Conservation (phyloP, 2,329 filamentous ascomycete species). For the Trichoderma harzianum region DNA sequence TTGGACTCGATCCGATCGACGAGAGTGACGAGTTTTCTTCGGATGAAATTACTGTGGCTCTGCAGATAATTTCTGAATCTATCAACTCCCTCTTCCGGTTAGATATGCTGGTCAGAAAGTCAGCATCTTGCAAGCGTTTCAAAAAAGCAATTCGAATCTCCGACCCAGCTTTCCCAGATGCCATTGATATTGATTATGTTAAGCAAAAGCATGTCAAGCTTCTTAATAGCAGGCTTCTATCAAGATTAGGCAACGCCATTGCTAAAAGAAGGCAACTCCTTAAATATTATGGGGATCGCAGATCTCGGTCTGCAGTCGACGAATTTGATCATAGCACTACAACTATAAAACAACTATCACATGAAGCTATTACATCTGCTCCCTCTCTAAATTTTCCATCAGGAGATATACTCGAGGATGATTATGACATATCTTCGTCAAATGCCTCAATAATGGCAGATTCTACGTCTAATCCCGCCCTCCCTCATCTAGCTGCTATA, state of each 20-base stretch:
- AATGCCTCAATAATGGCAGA: neutral
- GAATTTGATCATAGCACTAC: too few relatives aligned
- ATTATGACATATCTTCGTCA: neutral
- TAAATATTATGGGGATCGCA: neutral
- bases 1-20: neutral
- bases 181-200: constrained; percentile 16
- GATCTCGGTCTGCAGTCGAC: neutral
- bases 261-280: constrained; percentile 20
- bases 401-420: too few relatives aligned
- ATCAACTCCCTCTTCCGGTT: constrained; percentile 18
- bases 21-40: neutral
- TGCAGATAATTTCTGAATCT: constrained; percentile 6
- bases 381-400: too few relatives aligned
- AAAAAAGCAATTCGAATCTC: constrained; percentile 9
- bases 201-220: constrained; percentile 8
- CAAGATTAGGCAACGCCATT: constrained; percentile 16
- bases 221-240: neutral
- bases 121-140: constrained; percentile 8
- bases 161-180: neutral
- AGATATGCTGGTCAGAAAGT: constrained; percentile 12
- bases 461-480: neutral
- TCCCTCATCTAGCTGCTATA: constrained; percentile 2
- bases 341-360: too few relatives aligned
- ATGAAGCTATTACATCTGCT: too few relatives aligned
- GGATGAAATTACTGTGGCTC: neutral